Evolutionary conservation across 495 filamentous ascomycete species (phyloP), one percentile per base, ranked within the genome.

Genomic region (Penicillium soppii): DNA sequence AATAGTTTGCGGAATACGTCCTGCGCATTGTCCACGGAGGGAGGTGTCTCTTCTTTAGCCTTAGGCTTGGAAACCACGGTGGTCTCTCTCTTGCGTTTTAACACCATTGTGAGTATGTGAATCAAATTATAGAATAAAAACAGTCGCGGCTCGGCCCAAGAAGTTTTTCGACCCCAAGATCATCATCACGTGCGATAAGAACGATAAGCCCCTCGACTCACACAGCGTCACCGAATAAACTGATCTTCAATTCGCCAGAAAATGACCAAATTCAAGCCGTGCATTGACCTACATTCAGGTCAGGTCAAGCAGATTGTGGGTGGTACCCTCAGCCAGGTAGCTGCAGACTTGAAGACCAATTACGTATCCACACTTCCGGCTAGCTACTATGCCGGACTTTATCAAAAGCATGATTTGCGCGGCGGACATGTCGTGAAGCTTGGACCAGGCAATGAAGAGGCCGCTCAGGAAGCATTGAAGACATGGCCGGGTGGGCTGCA

Each of bases 301-400:
- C 82, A 89, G 66, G 94, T 98, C 23, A 98, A 98, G 74, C 94
- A 98, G 71, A 98, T 98, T 58, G 92, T 98, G 30, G 94, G 94
- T 44, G 92, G 92, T 36, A 97, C 94, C 1, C 79, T 97, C 54
- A 87, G 82, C 64, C 79, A 79, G 57, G 72, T 80, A 0, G 78
- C 79, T 17, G 57, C 76, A 20, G 78, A 82, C 42, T 78, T 97
- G 52, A 86, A 88, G 67, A 97, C 94, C 49, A 97, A 98, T 68
- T 90, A 89, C 69, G 82, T 95, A 23, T 96, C 94, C 3, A 80
- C 82, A 12, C 85, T 90, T 36, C 86, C 94, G 5, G 82, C 95
- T 3, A 76, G 81, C 9, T 74, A 96, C 69, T 98, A 89, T 67
- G 85, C 91, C 13, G 61, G 66, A 39, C 78, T 97, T 12, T 98